Base-by-base conservation (phyloP, 805 yeast genomes). In the Suhomyces pyralidae region DNA sequence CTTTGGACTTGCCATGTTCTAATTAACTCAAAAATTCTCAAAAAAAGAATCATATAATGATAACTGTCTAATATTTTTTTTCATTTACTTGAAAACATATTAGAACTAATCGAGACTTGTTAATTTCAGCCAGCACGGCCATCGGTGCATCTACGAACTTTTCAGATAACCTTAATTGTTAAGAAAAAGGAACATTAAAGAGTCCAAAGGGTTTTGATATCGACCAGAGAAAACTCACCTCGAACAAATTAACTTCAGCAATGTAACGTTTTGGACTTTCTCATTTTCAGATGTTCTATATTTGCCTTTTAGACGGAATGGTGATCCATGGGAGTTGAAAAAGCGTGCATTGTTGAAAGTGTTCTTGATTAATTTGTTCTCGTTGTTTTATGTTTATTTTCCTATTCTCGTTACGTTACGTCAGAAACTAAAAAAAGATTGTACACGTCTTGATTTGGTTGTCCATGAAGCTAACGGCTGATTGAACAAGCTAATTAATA, bases 1-100 rank as follows among this genome's bases (percentile, higher is more conserved):
- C 51, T 56, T 71, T 49, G 78, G 77, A 61, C 66, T 72, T 45
- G 69, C 71, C 56, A 64, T 74, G 56, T 67, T 61, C 65, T 66
- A 59, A 56, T 49, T 49, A 17, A 38, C 7, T 5, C 1, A 38
- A 38, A 7, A 38, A 38, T 5, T 14, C 14, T 32, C 12, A 17
- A 38, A 38, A 38, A 17, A 38, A 38, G n/a, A 38, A 38, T 17
- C 42, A 17, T 19, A 17, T 38, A 10, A 38, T 38, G 42, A 38
- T 38, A 38, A 14, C 10, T n/a, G n/a, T n/a, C 7, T 17, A 38
- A 38, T 38, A 9, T 3, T 17, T 38, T 38, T 38, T n/a, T n/a
- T n/a, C n/a, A n/a, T n/a, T n/a, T 38, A 20, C 4, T 20, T 38
- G 42, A 17, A 32, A 38, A 38, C 42, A 19, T 38, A 10, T 38